Evolutionary conservation across 306 rosid genomes (phyloP), one percentile per base, ranked within the genome.

Genomic region (Cicer chorassanicum): DNA sequence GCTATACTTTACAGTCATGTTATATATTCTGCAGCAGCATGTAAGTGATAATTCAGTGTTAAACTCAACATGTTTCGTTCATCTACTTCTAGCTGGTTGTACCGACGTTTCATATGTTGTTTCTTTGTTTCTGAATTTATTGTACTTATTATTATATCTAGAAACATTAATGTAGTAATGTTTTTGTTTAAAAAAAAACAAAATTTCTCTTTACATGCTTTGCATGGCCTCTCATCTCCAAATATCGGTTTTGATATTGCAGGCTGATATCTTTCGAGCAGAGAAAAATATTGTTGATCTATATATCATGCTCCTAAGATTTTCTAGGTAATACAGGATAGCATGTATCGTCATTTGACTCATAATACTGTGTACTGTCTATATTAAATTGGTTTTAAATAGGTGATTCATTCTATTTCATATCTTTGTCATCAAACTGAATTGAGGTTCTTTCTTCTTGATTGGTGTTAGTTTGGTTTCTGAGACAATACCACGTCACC

Each of bases 241-340:
- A 11, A 55, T 67, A 2, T 49, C 71, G 36, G 4, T 74, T 72
- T 49, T 83, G 70, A 39, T 36, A 48, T 89, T 84, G 78, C 85
- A 93, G 98, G 98, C 96, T 75, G 90, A 88, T 84, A 91, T 91
- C 79, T 93, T 91, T 83, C 97, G 97, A 39, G 79, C 78, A 13
- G 98, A 93, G 89, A 89, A 80, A 78, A 93, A 89, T 85, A 79
- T 87, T 65, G 78, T 93, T 65, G 97, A 93, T 81, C 89, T 93
- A 56, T 93, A 93, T 68, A 82, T 89, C 56, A 91, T 93, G 97
- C 96, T 93, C 57, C 85, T 93, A 72, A 84, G 98, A 70, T 93
- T 83, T 85, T 93, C 97, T 65, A 88, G 98, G 98, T 93, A 88
- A 64, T 44, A 11, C 45, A 61, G 53, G 59, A 51, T 62, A 39